Percentiles rank a stretch among this genome's conserved stretches.
Conservation (phyloP, 495 filamentous ascomycete genomes). For the Patellaria atrata region DNA sequence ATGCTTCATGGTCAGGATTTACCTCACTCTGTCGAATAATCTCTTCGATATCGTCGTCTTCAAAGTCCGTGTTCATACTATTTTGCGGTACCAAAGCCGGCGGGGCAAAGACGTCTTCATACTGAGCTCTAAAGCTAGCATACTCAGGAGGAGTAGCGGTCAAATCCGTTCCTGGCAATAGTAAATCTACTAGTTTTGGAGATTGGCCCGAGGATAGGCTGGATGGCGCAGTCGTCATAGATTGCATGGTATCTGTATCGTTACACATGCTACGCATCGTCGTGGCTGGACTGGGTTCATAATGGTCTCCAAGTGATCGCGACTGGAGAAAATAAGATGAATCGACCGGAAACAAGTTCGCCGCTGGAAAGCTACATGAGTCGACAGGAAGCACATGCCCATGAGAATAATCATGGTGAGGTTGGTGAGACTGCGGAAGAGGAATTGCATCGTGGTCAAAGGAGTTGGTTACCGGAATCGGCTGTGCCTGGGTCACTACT, state of each 20-base stretch:
- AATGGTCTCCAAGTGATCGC: constrained; percentile 9
- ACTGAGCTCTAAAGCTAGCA: constrained; percentile 19
- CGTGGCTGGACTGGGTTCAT: constrained; percentile 12
- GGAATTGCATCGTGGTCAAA: constrained; percentile 7
- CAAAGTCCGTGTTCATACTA: no score
- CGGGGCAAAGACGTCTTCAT: constrained; percentile 18
- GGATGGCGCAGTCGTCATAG: constrained; percentile 23
- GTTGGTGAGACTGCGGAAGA: constrained; percentile 4
- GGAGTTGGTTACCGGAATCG: not conserved
- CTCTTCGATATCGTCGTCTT: constrained; percentile 42
- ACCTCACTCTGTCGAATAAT: constrained; percentile 39
- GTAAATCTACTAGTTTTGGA: constrained; percentile 30
- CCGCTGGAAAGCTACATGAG: no score
- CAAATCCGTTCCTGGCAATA: constrained; percentile 32
- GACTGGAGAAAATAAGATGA: no score
- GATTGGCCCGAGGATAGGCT: constrained; percentile 29
- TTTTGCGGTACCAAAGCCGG: constrained; percentile 13
- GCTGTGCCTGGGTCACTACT: not conserved
- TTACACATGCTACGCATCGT: constrained; percentile 24
- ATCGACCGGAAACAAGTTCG: no score
- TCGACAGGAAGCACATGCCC: no score
- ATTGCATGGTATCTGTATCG: constrained; percentile 19
- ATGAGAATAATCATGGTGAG: no score
- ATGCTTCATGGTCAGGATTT: constrained; percentile 26
- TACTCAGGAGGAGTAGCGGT: constrained; percentile 26